A percentile compares a stretch with the other conserved stretches of the same genome.
Evolutionary conservation across 1,284 basidiomycete species (phyloP).

Genomic region (Ustilago bromivora): DNA sequence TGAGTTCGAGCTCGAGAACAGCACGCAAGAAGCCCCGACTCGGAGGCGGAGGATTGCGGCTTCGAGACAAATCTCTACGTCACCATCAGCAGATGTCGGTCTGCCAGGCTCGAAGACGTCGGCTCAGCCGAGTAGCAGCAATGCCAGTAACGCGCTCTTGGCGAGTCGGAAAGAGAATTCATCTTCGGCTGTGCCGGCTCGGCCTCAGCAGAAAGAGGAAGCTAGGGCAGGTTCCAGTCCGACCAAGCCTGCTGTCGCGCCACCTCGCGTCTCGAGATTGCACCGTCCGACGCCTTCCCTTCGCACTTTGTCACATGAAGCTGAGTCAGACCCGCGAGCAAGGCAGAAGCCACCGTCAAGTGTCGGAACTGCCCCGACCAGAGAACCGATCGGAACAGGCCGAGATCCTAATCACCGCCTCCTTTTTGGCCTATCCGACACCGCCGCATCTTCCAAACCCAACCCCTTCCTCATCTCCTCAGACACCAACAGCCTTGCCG

Average conservation of each 20-base stretch:
- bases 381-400: not conserved
- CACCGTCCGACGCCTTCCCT: conserved; percentile 16
- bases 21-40: conserved; percentile 25
- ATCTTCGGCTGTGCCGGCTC: not conserved
- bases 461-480: conserved; percentile 25
- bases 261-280: conserved; percentile 18
- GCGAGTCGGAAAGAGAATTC: conserved; percentile 41
- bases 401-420: conserved; percentile 26
- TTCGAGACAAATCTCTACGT: conserved; percentile 15
- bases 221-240: conserved; percentile 18
- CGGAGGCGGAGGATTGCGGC: conserved; percentile 25
- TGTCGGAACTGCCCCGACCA: conserved; percentile 5
- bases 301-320: conserved; percentile 14
- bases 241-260: conserved; percentile 24
- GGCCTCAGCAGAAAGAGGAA: not conserved
- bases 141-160: conserved; percentile 10
- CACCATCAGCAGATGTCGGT: conserved; percentile 23
- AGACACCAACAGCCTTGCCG: conserved; percentile 36
- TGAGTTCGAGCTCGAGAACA: conserved; percentile 49
- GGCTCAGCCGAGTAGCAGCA: not conserved
- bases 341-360: not conserved
- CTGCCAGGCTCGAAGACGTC: conserved; percentile 37
- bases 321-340: not conserved
- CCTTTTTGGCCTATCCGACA: conserved; percentile 22
- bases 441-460: conserved; percentile 5